Evolutionary conservation across 179 eudicot species (phyloP), one percentile per base, ranked within the genome.

Genomic region (Heliamphora pulchella): DNA sequence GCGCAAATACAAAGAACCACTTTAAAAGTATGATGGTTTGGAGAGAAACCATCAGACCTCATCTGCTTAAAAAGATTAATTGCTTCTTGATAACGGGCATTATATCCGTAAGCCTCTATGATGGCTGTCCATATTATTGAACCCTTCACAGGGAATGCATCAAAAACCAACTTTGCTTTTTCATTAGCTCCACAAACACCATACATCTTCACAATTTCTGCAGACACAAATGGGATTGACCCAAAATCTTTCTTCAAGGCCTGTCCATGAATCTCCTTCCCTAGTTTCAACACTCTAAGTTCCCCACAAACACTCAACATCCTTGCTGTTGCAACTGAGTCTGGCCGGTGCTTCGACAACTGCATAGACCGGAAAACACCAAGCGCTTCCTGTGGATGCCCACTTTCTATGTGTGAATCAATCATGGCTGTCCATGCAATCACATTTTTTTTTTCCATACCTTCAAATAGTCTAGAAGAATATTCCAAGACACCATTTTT

Each of bases 341-440:
- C 98, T 4, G 92, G 96, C 69, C 94, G 85, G 83, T 94, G 97
- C 71, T 87, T 88, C 6, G 92, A 87, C 81, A 87, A 66, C 80
- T 89, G 90, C 98, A 94, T 91, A n/a, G 85, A 82, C 79, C 98
- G 89, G 80, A 94, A 94, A 43, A 87, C 88, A 68, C 81, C 81
- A 22, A 93, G 82, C 22, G 98, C 96, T 78, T 91, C 86, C 48
- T 85, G 46, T 43, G 84, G 82, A 51, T 76, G 78, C 58, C 84
- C 85, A 50, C 83, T 82, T 80, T 87, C 91, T 13, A 82, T 70
- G 53, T 88, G 88, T 5, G 92, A 86, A 64, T 85, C 87, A 46
- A 94, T 89, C 87, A 89, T 88, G 64, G 92, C 98, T 0, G 97
- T 94, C 98, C 98, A 93, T 0, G 90, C 78, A 41, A 90, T 91